Base-by-base conservation (phyloP, 2,329 filamentous ascomycete genomes). In the Cladorrhinum sp. region DNA sequence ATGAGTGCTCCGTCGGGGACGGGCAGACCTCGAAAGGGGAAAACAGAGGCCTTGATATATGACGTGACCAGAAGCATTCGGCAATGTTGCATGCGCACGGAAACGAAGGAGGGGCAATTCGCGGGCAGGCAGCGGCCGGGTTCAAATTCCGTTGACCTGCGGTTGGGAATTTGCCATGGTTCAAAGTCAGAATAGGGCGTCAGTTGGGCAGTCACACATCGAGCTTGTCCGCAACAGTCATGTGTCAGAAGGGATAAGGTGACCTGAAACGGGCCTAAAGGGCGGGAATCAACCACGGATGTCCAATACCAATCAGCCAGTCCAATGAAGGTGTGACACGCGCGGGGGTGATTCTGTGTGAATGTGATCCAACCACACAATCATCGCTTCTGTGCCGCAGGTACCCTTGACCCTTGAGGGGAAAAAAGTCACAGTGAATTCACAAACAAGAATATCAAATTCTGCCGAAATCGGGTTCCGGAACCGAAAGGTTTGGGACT, bases 191-290 rank as follows among this genome's bases (percentile, higher is more conserved):
- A 60, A 59, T 60, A 49, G 55, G 63, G 64, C 45, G 57, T 23
- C 50, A 25, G 65, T 69, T 68, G 67, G 68, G 68, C 67, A 68
- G 62, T 67, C 58, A 67, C 64, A 66, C 67, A 67, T 57, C 55
- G 53, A 56, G 61, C 60, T 62, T 65, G 52, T 58, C 62, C 32
- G 57, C 36, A 58, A 51, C 54, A 62, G 62, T 65, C 65, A 68
- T 64, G 67, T 62, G 65, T 64, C 60, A 60, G 49, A 60, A n/a
- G 55, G 57, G 58, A 38, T 58, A 41, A 60, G 61, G 23, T 58
- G 65, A 62, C 63, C 63, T 69, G 66, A 69, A 69, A 69, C 67
- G 63, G 64, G 59, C 55, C 65, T 55, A 62, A 59, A 63, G 29
- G 63, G 60, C 59, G 62, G 59, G 64, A 55, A 48, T 36, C 32